A percentile compares a stretch with the other conserved stretches of the same genome.
These are phyloP conservation scores for Pluteus cervinus DNA, from an alignment of 768 basidiomycete species.

Conservation along the genomic window DNA sequence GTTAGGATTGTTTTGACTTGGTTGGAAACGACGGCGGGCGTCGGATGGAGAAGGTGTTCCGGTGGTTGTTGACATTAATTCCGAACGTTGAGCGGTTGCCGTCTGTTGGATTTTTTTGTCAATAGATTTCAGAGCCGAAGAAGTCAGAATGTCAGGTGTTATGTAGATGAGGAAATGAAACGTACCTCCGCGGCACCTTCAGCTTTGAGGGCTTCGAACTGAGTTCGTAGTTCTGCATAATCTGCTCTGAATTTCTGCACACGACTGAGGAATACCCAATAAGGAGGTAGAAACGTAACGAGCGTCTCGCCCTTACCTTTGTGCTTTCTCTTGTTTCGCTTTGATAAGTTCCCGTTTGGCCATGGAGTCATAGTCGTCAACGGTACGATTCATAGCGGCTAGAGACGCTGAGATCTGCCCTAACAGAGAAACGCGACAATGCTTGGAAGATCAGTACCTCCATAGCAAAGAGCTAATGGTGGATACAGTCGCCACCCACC, in stretches of 20 bases:
- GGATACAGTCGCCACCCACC: slow-evolving; percentile 53
- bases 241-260: slow-evolving; percentile 89
- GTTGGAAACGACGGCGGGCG: slow-evolving; percentile 62
- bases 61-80: slow-evolving; percentile 51
- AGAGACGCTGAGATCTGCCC: slow-evolving; percentile 98
- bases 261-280: slow-evolving; percentile 47
- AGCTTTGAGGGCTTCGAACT: slow-evolving; percentile 75
- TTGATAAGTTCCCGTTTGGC: slow-evolving; percentile 94
- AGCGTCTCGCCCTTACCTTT: too few species aligned
- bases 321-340: slow-evolving; percentile 94
- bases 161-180: slow-evolving; percentile 5
- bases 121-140: not conserved
- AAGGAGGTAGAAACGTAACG: slow-evolving; percentile 1
- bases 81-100: slow-evolving; percentile 52
- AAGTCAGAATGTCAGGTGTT: not conserved
- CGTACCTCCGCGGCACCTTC: slow-evolving; percentile 47
- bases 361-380: slow-evolving; percentile 98
- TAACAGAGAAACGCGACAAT: slow-evolving; percentile 30
- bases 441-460: slow-evolving; percentile 7
- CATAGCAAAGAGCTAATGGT: slow-evolving; percentile 1
- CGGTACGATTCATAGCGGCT: slow-evolving; percentile 88
- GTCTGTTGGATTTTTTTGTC: slow-evolving; percentile 33
- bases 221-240: slow-evolving; percentile 72
- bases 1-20: slow-evolving; percentile 32
- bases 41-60: slow-evolving; percentile 41